Base-by-base conservation (phyloP, 352 stramenopile species). In the Pythium apleroticum region DNA sequence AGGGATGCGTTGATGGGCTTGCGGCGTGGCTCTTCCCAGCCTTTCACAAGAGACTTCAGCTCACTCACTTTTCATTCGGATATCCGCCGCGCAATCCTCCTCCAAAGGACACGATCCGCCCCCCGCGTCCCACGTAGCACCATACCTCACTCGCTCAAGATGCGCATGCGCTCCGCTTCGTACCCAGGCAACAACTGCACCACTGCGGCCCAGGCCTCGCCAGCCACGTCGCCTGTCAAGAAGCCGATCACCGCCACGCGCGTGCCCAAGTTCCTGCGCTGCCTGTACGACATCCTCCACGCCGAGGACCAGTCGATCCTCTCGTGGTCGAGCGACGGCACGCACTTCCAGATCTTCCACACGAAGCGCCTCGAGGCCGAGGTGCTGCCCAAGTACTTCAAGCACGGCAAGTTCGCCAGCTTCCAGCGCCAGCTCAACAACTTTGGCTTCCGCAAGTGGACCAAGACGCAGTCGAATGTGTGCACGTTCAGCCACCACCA, bases 391-490 rank as follows among this genome's bases (percentile, higher is more conserved):
- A 89, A 91, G 69, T 98, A 98, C 78, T 98, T 98, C 69, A 98
- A 97, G 69, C 93, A 98, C 74, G 76, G 84, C 68, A 97, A 93
- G 68, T 97, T 98, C 74, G 83, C 93, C 12, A 97, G 89, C 45
- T 93, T 98, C 56, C 88, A 96, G 65, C 85, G 93, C 12, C 90
- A 98, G 63, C 81, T 98, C 41, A 97, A 96, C 75, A 97, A 98
- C 75, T 98, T 98, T 74, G 82, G 77, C 49, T 98, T 97, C 70
- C 78, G 79, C 63, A 94, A 94, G 72, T 91, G 83, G 83, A 91
- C 83, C 66, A 91, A 91, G 71, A 92, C 84, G 10, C 81, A 88
- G 60, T 79, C 81, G 15, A 92, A 80, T 61, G 80, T 92, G 52
- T 90, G 81, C 73, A 92, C 81, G 9, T 92, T 92, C 71, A 90